Conservation (phyloP, 2,329 filamentous ascomycete species). For the Verticillium alfalfae region DNA sequence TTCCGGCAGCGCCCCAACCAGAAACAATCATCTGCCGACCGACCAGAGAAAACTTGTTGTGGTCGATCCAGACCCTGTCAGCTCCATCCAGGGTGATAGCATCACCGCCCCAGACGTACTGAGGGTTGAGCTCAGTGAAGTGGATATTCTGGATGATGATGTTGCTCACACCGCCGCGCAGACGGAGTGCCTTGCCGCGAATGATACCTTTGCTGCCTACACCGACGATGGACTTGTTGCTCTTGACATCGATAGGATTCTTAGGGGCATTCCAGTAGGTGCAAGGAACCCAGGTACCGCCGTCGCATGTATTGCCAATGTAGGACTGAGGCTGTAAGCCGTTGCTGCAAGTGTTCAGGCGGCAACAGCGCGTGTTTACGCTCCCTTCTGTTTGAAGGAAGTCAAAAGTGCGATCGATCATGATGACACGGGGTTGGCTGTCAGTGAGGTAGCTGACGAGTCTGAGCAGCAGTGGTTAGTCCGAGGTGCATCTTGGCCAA, state of each 20-base stretch:
- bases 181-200: conserved; percentile 33
- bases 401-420: conserved; percentile 24
- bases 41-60: conserved; percentile 31
- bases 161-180: conserved; percentile 37
- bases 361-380: conserved; percentile 16
- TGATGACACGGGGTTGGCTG: conserved; percentile 26
- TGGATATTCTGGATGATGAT: conserved; percentile 46
- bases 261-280: conserved; percentile 19
- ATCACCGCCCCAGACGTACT: conserved; percentile 31
- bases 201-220: conserved; percentile 16
- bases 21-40: conserved; percentile 32
- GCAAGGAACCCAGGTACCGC: conserved; percentile 13
- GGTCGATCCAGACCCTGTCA: conserved; percentile 27
- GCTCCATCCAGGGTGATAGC: conserved; percentile 18
- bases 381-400: conserved; percentile 18
- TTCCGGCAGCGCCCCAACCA: conserved; percentile 22
- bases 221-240: conserved; percentile 21
- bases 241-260: conserved; percentile 15
- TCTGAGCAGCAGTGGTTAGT: not conserved
- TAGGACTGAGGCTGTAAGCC: conserved; percentile 11
- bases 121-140: conserved; percentile 36
- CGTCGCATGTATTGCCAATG: conserved; percentile 15
- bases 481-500: not conserved
- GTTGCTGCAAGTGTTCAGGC: not conserved
- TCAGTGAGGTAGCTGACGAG: conserved; percentile 25